Evolutionary conservation across 2,329 filamentous ascomycete genomes (phyloP).

Genomic region (Xylaria sp.): DNA sequence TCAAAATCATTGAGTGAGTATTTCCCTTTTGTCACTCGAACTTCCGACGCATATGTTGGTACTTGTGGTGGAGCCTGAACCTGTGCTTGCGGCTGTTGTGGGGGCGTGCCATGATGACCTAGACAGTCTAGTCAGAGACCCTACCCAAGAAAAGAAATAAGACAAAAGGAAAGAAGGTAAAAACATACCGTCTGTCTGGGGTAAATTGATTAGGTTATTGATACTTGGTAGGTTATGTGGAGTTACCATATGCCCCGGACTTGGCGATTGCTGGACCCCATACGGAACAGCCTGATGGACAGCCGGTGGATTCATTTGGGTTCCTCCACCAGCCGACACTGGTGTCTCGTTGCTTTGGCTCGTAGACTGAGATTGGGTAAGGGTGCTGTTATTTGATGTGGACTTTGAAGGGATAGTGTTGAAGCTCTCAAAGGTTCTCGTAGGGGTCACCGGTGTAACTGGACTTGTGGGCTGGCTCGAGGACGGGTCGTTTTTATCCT

Average conservation of each 20-base stretch:
- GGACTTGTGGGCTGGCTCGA: slow-evolving; percentile 73
- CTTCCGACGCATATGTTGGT: slow-evolving; percentile 49
- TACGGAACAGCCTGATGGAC: slow-evolving; percentile 52
- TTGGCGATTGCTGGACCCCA: slow-evolving; percentile 56
- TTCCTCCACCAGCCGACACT: slow-evolving; percentile 48
- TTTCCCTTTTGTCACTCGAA: slow-evolving; percentile 91
- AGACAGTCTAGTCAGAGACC: slow-evolving; percentile 40
- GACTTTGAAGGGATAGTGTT: slow-evolving; percentile 51
- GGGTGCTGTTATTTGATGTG: slow-evolving; percentile 39
- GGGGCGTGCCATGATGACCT: slow-evolving; percentile 55
- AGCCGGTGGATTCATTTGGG: slow-evolving; percentile 49
- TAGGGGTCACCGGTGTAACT: slow-evolving; percentile 68
- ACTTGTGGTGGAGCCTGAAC: slow-evolving; percentile 44
- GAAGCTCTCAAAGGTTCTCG: slow-evolving; percentile 62
- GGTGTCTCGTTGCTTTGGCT: slow-evolving; percentile 43
- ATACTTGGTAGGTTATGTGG: slow-evolving; percentile 81
- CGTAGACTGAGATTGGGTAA: slow-evolving; percentile 41
- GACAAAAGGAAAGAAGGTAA: neutral
- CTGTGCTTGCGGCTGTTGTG: slow-evolving; percentile 47
- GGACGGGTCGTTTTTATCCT: slow-evolving; percentile 78
- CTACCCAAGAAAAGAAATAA: slow-evolving; percentile 33
- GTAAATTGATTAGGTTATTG: slow-evolving; percentile 81
- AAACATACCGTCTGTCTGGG: slow-evolving; percentile 57
- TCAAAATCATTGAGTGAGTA: slow-evolving; percentile 93
- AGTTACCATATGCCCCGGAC: slow-evolving; percentile 46